Evolutionary conservation across 345 rosid species (phyloP).

Genomic region (Gynandropsis gynandra): DNA sequence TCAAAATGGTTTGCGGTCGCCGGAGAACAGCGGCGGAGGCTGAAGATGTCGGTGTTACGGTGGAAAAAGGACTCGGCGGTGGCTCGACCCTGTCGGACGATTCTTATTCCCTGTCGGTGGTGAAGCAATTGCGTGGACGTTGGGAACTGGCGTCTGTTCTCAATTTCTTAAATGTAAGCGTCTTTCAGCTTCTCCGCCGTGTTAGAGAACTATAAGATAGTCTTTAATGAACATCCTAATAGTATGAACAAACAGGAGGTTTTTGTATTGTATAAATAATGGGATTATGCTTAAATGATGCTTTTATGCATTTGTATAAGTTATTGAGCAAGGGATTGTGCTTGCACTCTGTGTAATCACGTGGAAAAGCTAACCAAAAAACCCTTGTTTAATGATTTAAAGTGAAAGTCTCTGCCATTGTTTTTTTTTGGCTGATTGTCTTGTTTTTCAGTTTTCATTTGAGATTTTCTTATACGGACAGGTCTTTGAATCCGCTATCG

Average conservation of each 20-base stretch:
- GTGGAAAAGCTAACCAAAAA: too few species aligned
- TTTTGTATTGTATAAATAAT: too few species aligned
- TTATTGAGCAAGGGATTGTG: too few species aligned
- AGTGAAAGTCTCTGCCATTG: background rate
- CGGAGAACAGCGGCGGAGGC: slow-evolving; percentile 20
- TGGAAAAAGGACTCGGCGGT: slow-evolving; percentile 9
- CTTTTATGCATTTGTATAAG: too few species aligned
- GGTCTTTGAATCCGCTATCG: slow-evolving; percentile 68
- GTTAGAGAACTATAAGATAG: background rate
- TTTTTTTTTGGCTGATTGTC: background rate
- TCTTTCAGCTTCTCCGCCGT: background rate
- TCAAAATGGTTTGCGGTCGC: slow-evolving; percentile 35
- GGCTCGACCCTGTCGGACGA: slow-evolving; percentile 25
- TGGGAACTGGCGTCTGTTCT: slow-evolving; percentile 96
- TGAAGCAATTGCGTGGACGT: slow-evolving; percentile 49
- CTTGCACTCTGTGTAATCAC: too few species aligned
- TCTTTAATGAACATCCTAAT: too few species aligned
- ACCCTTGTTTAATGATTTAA: background rate
- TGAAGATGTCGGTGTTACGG: slow-evolving; percentile 5
- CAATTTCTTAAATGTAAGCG: slow-evolving; percentile 58
- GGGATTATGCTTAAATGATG: too few species aligned
- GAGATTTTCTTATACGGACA: slow-evolving; percentile 24
- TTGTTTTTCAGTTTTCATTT: slow-evolving; percentile 8
- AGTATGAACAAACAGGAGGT: too few species aligned
- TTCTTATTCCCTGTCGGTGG: slow-evolving; percentile 29